Evolutionary conservation across 495 filamentous ascomycete species (phyloP).

Genomic region (Tuber calosporum): DNA sequence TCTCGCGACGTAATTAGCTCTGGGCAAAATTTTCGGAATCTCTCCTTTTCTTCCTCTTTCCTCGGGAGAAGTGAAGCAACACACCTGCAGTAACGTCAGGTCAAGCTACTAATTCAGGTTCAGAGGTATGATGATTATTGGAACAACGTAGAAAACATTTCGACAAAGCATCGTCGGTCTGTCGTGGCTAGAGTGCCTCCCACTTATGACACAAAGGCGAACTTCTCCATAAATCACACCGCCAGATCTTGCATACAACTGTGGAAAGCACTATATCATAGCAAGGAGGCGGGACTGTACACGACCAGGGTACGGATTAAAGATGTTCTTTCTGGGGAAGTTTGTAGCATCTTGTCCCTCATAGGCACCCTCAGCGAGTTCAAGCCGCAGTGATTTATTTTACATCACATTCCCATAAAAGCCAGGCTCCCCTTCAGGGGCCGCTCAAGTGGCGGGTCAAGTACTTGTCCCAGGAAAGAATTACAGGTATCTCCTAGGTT

Average conservation of each 20-base stretch:
- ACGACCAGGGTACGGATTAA: not conserved
- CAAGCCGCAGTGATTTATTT: not conserved
- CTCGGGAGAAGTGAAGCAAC: not conserved
- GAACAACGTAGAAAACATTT: not conserved
- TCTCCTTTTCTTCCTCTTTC: not conserved
- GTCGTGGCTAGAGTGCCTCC: not conserved
- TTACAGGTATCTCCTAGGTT: too few relatives aligned
- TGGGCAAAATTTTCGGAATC: not conserved
- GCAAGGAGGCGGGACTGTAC: not conserved
- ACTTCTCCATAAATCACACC: not conserved
- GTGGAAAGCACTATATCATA: not conserved
- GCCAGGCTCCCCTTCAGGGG: too few relatives aligned
- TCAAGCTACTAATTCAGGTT: not conserved
- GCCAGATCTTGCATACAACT: not conserved
- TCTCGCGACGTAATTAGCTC: conserved; percentile 21
- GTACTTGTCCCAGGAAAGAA: too few relatives aligned
- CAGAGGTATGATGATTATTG: not conserved
- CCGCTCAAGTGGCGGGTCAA: too few relatives aligned
- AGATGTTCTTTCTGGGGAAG: not conserved
- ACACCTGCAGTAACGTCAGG: not conserved
- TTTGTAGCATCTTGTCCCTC: not conserved
- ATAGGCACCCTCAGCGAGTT: not conserved
- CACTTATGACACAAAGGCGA: not conserved
- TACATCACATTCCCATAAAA: not conserved
- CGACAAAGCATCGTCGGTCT: not conserved